Percentiles rank a stretch among this genome's conserved stretches.
phyloP scores from a whole-genome alignment of 2,329 filamentous ascomycete genomes.

The Cladosporium sp. region DNA sequence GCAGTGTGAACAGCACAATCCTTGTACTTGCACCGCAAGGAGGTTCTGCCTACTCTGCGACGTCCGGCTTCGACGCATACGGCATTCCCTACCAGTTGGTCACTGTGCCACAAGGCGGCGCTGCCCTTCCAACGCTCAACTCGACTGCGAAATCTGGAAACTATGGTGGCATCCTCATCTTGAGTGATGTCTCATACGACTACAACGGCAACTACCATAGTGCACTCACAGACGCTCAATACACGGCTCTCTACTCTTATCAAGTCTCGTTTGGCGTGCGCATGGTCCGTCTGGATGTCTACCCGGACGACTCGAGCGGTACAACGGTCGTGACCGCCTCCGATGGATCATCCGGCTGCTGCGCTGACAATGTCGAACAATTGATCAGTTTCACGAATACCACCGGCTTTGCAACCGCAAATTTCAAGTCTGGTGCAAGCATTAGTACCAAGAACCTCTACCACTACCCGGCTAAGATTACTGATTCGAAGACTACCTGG shows the following conservation, averaged over 20 bases:
- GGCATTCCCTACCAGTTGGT: slow-evolving; percentile 57
- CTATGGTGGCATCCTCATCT: slow-evolving; percentile 56
- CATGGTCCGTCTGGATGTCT: slow-evolving; percentile 58
- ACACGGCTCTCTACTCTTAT: slow-evolving; percentile 54
- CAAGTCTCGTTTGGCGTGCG: slow-evolving; percentile 56
- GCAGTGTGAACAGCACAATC: slow-evolving; percentile 40
- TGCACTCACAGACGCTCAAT: slow-evolving; percentile 54
- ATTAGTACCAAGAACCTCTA: slow-evolving; percentile 50
- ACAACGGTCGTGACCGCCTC: slow-evolving; percentile 22
- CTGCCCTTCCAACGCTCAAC: slow-evolving; percentile 51
- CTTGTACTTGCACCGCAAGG: slow-evolving; percentile 42
- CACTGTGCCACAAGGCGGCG: slow-evolving; percentile 51
- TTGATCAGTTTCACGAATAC: slow-evolving; percentile 52
- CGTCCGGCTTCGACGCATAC: slow-evolving; percentile 55
- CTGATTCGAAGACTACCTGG: slow-evolving; percentile 50
- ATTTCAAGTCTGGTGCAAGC: slow-evolving; percentile 47
- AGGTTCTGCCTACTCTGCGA: slow-evolving; percentile 49
- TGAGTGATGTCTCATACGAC: slow-evolving; percentile 53
- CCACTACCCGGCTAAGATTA: slow-evolving; percentile 57
- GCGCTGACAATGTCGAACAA: slow-evolving; percentile 47
- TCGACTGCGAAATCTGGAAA: slow-evolving; percentile 47
- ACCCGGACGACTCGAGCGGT: slow-evolving; percentile 49
- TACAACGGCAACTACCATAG: slow-evolving; percentile 48
- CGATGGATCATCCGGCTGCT: slow-evolving; percentile 43
- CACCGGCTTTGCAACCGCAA: slow-evolving; percentile 51